A percentile compares a stretch with the other conserved stretches of the same genome.
phyloP scores from a whole-genome alignment of 768 basidiomycete species.

The Mycena vulgaris region DNA sequence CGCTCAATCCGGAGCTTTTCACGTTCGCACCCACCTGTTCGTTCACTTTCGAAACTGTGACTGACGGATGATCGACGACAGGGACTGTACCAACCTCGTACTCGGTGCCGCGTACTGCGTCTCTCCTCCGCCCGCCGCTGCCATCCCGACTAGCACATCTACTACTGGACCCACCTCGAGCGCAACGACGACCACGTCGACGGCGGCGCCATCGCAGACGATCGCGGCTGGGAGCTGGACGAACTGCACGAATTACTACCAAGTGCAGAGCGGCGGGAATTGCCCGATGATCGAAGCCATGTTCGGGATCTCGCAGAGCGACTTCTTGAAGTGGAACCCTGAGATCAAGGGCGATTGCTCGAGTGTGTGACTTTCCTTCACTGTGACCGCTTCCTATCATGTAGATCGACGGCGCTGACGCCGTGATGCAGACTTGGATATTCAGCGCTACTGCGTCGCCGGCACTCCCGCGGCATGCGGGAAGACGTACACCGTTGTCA shows the following conservation, averaged over 20 bases:
- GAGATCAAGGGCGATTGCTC: slow-evolving; percentile 11
- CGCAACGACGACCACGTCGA: no score
- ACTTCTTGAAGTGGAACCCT: slow-evolving; percentile 8
- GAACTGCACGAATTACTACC: slow-evolving; percentile 14
- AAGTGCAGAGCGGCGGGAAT: background rate
- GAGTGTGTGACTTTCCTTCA: background rate
- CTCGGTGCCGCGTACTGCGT: slow-evolving; percentile 7
- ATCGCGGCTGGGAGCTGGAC: background rate
- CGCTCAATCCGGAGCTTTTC: slow-evolving; percentile 3
- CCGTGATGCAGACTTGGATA: no score
- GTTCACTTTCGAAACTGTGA: no score
- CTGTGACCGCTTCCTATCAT: no score
- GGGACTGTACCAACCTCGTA: slow-evolving; percentile 3
- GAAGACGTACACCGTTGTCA: background rate
- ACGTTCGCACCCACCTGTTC: no score
- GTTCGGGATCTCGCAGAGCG: background rate
- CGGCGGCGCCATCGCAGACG: background rate
- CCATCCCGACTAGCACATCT: slow-evolving; percentile 1
- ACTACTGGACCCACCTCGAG: no score
- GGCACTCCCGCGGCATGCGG: background rate
- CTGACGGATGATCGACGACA: background rate
- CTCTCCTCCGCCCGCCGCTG: no score
- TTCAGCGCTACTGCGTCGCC: slow-evolving; percentile 1
- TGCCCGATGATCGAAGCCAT: background rate
- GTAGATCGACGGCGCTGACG: no score